These are phyloP conservation scores for Diplodia mutila DNA, from an alignment of 2,329 filamentous ascomycete genomes.

Conservation along the genomic window DNA sequence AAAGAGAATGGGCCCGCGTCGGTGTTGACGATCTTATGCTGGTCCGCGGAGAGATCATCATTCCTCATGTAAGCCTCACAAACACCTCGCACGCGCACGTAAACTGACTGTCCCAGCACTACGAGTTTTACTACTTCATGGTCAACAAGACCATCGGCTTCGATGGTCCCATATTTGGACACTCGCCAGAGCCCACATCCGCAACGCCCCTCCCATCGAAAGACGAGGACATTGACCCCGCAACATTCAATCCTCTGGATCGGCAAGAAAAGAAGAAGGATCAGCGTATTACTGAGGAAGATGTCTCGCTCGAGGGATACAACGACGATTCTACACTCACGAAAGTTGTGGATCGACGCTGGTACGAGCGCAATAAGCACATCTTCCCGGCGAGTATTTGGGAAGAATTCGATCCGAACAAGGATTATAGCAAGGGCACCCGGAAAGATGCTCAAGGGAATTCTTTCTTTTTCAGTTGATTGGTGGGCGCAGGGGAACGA, in stretches of 20 bases:
- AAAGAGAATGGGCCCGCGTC: constrained; percentile 87
- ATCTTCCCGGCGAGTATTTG: constrained; percentile 96
- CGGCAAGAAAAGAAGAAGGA: constrained; percentile 41
- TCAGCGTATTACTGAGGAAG: constrained; percentile 32
- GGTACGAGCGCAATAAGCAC: constrained; percentile 98
- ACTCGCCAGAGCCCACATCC: constrained; percentile 57
- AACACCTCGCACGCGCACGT: neutral
- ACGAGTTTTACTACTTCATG: constrained; percentile 96
- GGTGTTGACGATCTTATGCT: constrained; percentile 95
- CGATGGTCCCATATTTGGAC: constrained; percentile 79
- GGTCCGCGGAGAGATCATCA: constrained; percentile 85
- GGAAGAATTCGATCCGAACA: constrained; percentile 91
- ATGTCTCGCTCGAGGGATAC: constrained; percentile 67
- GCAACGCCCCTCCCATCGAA: constrained; percentile 40
- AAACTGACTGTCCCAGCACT: constrained; percentile 66
- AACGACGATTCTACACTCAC: constrained; percentile 78
- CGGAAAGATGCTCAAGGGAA: constrained; percentile 87
- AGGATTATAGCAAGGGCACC: constrained; percentile 77
- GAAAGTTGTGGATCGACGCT: constrained; percentile 92
- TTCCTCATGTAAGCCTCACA: constrained; percentile 77
- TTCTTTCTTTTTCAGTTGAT: constrained; percentile 70
- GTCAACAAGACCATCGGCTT: constrained; percentile 81
- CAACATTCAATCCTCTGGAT: constrained; percentile 48
- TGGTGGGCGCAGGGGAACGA: neutral
- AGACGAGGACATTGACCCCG: constrained; percentile 30